Evolutionary conservation across 2,329 filamentous ascomycete genomes (phyloP).

Genomic region (Corynespora cassiicola): DNA sequence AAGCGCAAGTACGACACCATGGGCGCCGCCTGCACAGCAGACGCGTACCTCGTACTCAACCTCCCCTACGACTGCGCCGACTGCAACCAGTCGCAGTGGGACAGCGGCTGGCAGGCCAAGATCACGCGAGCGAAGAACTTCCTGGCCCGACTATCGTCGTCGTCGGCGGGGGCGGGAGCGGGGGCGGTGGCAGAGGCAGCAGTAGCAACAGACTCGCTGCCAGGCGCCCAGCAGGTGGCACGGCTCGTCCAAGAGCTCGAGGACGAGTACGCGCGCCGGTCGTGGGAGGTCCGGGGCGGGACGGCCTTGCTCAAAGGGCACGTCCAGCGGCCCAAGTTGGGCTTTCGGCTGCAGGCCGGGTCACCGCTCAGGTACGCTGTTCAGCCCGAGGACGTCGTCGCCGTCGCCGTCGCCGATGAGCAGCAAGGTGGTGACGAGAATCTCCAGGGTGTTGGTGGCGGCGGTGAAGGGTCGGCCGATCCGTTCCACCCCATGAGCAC

Average conservation of each 20-base stretch:
- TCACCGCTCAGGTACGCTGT: slow-evolving; percentile 26
- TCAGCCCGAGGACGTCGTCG: slow-evolving; percentile 21
- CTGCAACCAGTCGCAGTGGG: slow-evolving; percentile 29
- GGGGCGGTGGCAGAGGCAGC: no score
- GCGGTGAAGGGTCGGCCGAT: no score
- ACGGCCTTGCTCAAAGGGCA: slow-evolving; percentile 2
- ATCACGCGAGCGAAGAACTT: slow-evolving; percentile 21
- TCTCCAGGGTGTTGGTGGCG: slow-evolving; percentile 22
- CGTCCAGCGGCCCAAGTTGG: neutral
- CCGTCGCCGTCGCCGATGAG: slow-evolving; percentile 6
- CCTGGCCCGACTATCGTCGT: slow-evolving; percentile 6
- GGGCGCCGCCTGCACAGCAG: slow-evolving; percentile 32
- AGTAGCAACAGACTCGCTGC: no score
- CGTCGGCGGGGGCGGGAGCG: no score
- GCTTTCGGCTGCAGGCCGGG: no score
- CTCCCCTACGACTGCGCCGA: slow-evolving; percentile 22
- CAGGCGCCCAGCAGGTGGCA: slow-evolving; percentile 10
- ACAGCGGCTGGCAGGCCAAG: slow-evolving; percentile 19
- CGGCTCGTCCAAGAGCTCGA: slow-evolving; percentile 19
- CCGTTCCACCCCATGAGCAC: slow-evolving; percentile 28
- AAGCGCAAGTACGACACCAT: slow-evolving; percentile 16
- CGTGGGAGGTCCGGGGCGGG: slow-evolving; percentile 18
- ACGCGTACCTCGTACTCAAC: slow-evolving; percentile 27
- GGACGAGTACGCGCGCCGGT: slow-evolving; percentile 5
- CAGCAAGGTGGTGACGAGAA: slow-evolving; percentile 25